Evolutionary conservation across 208 protist genomes (phyloP).

Genomic region (Leishmania guyanensis): DNA sequence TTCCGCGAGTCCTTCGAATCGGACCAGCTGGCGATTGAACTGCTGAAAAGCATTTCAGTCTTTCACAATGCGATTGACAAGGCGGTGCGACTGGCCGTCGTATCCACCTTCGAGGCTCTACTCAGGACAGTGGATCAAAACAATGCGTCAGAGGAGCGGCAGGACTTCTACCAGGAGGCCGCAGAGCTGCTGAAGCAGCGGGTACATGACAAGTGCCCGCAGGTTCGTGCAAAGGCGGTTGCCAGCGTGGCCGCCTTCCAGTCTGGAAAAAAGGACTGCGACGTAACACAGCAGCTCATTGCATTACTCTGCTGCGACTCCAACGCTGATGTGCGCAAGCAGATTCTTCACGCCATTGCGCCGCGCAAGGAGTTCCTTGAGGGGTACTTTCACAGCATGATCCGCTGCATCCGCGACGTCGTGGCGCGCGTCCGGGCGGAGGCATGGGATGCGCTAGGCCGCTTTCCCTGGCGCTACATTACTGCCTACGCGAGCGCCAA

Average conservation of each 20-base stretch:
- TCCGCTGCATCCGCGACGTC: slow-evolving; percentile 72
- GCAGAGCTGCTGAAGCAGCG: slow-evolving; percentile 84
- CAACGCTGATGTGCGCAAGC: slow-evolving; percentile 79
- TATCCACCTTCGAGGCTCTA: slow-evolving; percentile 67
- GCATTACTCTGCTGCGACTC: slow-evolving; percentile 81
- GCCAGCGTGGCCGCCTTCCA: slow-evolving; percentile 78
- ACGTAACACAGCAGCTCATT: slow-evolving; percentile 88
- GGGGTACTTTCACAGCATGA: slow-evolving; percentile 88
- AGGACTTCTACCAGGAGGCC: slow-evolving; percentile 82
- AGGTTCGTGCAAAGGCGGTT: slow-evolving; percentile 72
- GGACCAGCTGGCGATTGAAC: slow-evolving; percentile 65
- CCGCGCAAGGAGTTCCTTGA: slow-evolving; percentile 87
- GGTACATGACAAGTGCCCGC: slow-evolving; percentile 74
- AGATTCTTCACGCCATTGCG: slow-evolving; percentile 72
- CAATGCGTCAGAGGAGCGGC: slow-evolving; percentile 77
- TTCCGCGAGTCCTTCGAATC: slow-evolving; percentile 58
- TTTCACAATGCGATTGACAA: slow-evolving; percentile 89
- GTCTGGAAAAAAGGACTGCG: slow-evolving; percentile 79
- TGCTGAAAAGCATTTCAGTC: slow-evolving; percentile 54
- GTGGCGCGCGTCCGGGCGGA: slow-evolving; percentile 80
- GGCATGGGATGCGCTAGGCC: slow-evolving; percentile 85
- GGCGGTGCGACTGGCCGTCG: slow-evolving; percentile 76
- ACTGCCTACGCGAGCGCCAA: slow-evolving; percentile 75
- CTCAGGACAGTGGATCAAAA: slow-evolving; percentile 79
- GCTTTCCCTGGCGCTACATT: slow-evolving; percentile 87